Evolutionary conservation across 2,329 filamentous ascomycete species (phyloP).

Genomic region (Dryadomyces quercus-mongolicae): DNA sequence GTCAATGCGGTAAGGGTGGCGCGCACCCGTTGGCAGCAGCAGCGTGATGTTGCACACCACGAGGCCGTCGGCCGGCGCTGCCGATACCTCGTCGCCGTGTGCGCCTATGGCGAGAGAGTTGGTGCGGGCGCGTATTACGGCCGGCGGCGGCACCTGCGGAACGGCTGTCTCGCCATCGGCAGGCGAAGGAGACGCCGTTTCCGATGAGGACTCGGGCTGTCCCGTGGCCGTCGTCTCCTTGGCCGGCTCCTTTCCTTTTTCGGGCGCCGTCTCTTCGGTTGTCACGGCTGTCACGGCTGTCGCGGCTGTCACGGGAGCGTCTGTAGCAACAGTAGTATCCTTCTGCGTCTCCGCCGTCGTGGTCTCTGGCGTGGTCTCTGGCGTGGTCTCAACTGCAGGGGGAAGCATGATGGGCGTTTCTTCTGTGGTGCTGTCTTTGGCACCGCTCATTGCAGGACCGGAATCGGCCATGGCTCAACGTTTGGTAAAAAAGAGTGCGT

Average conservation of each 20-base stretch:
- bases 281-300: not conserved
- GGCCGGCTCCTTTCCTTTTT: not conserved
- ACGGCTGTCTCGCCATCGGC: not conserved
- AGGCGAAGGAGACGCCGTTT: no score
- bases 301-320: not conserved
- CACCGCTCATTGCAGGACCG: conserved; percentile 9
- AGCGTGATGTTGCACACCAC: conserved; percentile 64
- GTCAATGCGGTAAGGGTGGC: conserved; percentile 85
- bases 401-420: not conserved
- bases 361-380: not conserved
- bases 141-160: conserved; percentile 4
- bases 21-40: conserved; percentile 65
- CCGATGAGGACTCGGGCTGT: not conserved
- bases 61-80: conserved; percentile 15
- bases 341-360: not conserved
- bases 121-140: conserved; percentile 15
- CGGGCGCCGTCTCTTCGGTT: not conserved
- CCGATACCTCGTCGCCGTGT: not conserved
- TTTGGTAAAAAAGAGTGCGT: not conserved
- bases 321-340: not conserved
- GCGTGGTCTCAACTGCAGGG: not conserved
- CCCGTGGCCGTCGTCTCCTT: not conserved
- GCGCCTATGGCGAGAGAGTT: conserved; percentile 10
- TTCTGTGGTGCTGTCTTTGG: conserved; percentile 11
- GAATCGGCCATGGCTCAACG: conserved; percentile 8